These are phyloP conservation scores for Coemansia sp. DNA, from an alignment of 192 early-diverging fungal species.

Conservation along the genomic window DNA sequence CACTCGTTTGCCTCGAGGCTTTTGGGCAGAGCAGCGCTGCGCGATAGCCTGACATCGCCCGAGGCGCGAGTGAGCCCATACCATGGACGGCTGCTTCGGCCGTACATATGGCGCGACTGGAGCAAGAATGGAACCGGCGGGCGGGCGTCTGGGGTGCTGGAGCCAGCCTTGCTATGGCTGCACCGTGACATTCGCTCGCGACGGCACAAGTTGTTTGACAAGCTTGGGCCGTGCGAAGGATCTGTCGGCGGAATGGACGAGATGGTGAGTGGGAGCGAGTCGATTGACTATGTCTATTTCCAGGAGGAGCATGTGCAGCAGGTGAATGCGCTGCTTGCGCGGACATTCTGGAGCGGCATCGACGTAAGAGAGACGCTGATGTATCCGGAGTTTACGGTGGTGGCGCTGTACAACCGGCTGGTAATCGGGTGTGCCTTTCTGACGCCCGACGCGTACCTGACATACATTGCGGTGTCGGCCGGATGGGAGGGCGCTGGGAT, in stretches of 20 bases:
- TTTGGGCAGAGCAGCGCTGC: constrained; percentile 60
- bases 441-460: constrained; percentile 88
- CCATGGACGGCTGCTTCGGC: constrained; percentile 70
- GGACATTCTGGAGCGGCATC: constrained; percentile 87
- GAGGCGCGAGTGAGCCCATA: constrained; percentile 66
- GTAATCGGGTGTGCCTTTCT: constrained; percentile 91
- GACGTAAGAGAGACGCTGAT: constrained; percentile 81
- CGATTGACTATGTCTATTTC: constrained; percentile 83
- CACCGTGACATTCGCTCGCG: constrained; percentile 36
- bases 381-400: constrained; percentile 81
- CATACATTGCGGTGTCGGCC: constrained; percentile 79
- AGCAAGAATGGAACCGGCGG: constrained; percentile 16
- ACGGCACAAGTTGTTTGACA: constrained; percentile 33
- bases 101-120: constrained; percentile 81
- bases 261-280: constrained; percentile 19
- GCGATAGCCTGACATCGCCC: constrained; percentile 59
- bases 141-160: constrained; percentile 51
- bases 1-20: constrained; percentile 78
- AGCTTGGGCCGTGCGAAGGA: constrained; percentile 14
- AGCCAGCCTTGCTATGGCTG: constrained; percentile 25
- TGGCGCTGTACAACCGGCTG: constrained; percentile 75
- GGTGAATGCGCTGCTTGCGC: constrained; percentile 73
- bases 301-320: constrained; percentile 65
- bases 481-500: constrained; percentile 87
- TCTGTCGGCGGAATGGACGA: neutral